A percentile compares a stretch with the other conserved stretches of the same genome.
Evolutionary conservation across 331 rosid genomes (phyloP).

Genomic region (Dryas integrifolia): DNA sequence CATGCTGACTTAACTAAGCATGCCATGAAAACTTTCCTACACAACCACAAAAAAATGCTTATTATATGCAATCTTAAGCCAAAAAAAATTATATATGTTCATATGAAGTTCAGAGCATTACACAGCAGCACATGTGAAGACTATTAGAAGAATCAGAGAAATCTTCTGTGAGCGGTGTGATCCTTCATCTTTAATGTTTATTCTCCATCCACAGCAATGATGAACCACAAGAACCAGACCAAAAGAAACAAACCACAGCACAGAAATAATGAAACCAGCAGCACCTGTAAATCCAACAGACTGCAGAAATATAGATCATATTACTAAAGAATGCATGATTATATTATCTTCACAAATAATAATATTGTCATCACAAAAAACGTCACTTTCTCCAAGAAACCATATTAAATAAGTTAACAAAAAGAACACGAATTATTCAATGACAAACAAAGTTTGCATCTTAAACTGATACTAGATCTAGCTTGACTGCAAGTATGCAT

Average conservation of each 20-base stretch:
- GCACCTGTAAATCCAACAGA: slow-evolving; percentile 97
- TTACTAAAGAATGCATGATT: background rate
- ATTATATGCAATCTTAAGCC: background rate
- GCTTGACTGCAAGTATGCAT: background rate
- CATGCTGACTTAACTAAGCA: background rate
- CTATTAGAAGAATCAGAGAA: slow-evolving; percentile 64
- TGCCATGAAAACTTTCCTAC: background rate
- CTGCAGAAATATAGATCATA: slow-evolving; percentile 40
- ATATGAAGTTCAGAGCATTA: slow-evolving; percentile 42
- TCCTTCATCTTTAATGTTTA: slow-evolving; percentile 59
- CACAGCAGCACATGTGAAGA: slow-evolving; percentile 75
- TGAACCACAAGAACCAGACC: slow-evolving; percentile 70
- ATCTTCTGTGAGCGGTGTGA: slow-evolving; percentile 66
- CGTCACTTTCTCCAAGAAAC: background rate
- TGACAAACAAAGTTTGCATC: background rate
- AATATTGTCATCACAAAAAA: background rate
- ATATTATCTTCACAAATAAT: background rate
- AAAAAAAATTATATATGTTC: slow-evolving; percentile 5
- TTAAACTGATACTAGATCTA: background rate
- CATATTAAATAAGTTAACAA: background rate
- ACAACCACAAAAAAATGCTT: background rate
- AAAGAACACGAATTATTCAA: background rate
- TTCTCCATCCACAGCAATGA: slow-evolving; percentile 85
- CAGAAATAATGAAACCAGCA: slow-evolving; percentile 74
- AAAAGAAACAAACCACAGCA: slow-evolving; percentile 79